Evolutionary conservation across 768 basidiomycete genomes (phyloP).

Genomic region (Pleurotus salmoneostramineus): DNA sequence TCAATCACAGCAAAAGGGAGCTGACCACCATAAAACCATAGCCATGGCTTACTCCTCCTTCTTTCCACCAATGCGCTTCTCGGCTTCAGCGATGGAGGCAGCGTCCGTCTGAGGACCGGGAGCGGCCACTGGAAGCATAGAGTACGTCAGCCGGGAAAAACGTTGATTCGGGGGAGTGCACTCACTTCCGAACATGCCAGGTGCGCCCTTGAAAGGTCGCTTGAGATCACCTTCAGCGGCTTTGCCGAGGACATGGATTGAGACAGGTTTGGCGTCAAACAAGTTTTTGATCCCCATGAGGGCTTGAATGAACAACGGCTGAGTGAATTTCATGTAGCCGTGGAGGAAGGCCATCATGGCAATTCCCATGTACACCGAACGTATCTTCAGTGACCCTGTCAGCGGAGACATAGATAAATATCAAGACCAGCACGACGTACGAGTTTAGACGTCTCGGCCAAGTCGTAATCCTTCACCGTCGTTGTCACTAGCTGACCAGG

Average conservation of each 20-base stretch:
- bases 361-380: constrained; percentile 66
- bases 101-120: constrained; percentile 82
- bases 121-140: constrained; percentile 28
- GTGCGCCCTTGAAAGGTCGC: constrained; percentile 78
- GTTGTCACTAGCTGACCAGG: constrained; percentile 80
- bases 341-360: constrained; percentile 94
- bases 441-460: constrained; percentile 80
- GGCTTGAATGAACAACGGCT: constrained; percentile 92
- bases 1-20: no score
- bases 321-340: constrained; percentile 91
- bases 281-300: constrained; percentile 93
- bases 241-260: constrained; percentile 79
- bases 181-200: constrained; percentile 71
- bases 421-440: constrained; percentile 31
- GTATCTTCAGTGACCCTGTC: constrained; percentile 54
- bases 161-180: constrained; percentile 3
- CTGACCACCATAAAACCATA: background rate
- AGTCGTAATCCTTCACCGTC: constrained; percentile 92
- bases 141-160: constrained; percentile 1
- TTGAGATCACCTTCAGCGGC: constrained; percentile 82
- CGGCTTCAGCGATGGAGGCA: constrained; percentile 83
- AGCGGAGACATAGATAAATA: background rate
- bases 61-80: constrained; percentile 77
- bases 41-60: constrained; percentile 59
- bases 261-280: constrained; percentile 81